Base-by-base conservation (phyloP, 169 alveolate genomes). In the Babesia ovis region DNA sequence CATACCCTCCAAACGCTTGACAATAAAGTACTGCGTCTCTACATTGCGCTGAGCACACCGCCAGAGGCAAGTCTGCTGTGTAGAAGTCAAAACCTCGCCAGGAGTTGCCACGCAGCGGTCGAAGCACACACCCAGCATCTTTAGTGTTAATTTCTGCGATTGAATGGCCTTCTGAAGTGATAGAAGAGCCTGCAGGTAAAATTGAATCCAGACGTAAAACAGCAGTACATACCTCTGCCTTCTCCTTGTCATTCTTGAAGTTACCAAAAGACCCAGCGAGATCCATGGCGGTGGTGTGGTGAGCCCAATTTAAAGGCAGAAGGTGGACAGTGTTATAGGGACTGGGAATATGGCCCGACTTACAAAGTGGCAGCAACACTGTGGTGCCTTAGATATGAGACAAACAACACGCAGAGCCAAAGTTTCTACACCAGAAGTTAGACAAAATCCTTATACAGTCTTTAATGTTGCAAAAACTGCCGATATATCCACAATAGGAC, bases 51-150 rank as follows among this genome's bases (percentile, higher is more conserved):
- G 89, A 25, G 85, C 89, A 45, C 89, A 81, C 31, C 72, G 66
- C 85, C 85, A 81, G 8, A 81, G 59, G 31, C 89, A 81, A 25
- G 77, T 59, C 71, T 81, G 89, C 53, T 81, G 89, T 0, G 85
- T n/a, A 11, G 79, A 37, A 23, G 89, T 54, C 51, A 81, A 61
- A 0, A 50, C 42, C 82, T 81, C 89, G 22, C 85, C 89, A 18
- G 89, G 89, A 20, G 89, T 39, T 12, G 76, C 50, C n/a, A 81
- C 89, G 60, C 89, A 81, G 46, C 79, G 76, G 53, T 72, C 77
- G 34, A 81, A 81, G 27, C 89, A 81, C 22, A 71, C 72, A 34
- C 89, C 89, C 3, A 81, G 55, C 61, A 81, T 62, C 64, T 81
- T 72, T 35, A 81, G 59, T 9, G 89, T 71, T 75, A 71, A 50